phyloP scores from a whole-genome alignment of 2,329 filamentous ascomycete genomes.

The Ophiostoma triangulosporum region DNA sequence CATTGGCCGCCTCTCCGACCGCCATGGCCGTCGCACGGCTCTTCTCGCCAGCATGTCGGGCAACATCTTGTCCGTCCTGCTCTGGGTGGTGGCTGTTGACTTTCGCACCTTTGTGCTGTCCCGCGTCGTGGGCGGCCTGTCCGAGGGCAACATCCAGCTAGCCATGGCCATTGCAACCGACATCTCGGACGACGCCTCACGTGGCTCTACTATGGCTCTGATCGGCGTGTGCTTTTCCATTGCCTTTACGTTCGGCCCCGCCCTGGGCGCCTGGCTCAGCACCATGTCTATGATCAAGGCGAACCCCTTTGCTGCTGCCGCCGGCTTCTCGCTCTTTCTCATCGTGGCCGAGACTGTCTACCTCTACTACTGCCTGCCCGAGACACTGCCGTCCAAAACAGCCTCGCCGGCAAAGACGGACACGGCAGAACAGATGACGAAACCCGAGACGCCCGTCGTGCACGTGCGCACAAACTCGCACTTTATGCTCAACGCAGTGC shows the following conservation, averaged over 20 bases:
- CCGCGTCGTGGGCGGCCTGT: slow-evolving; percentile 79
- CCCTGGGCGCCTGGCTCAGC: slow-evolving; percentile 75
- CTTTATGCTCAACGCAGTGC: slow-evolving; percentile 65
- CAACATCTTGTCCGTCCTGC: slow-evolving; percentile 81
- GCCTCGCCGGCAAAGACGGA: slow-evolving; percentile 13
- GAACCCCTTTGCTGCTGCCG: slow-evolving; percentile 90
- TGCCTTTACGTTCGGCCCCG: slow-evolving; percentile 92
- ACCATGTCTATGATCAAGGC: slow-evolving; percentile 63
- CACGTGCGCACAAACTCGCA: slow-evolving; percentile 66
- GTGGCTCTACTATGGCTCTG: slow-evolving; percentile 87
- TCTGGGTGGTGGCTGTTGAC: slow-evolving; percentile 88
- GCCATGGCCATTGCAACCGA: slow-evolving; percentile 94
- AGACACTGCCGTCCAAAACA: slow-evolving; percentile 57
- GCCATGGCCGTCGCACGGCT: slow-evolving; percentile 73
- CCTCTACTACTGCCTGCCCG: slow-evolving; percentile 70
- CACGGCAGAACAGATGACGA: slow-evolving; percentile 56
- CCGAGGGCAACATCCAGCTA: slow-evolving; percentile 92
- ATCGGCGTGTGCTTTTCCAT: slow-evolving; percentile 95
- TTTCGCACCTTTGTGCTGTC: slow-evolving; percentile 95
- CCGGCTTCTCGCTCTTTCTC: slow-evolving; percentile 71
- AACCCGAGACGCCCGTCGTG: slow-evolving; percentile 11
- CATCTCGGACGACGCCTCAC: slow-evolving; percentile 72
- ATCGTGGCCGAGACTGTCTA: slow-evolving; percentile 82
- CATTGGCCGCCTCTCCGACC: slow-evolving; percentile 80
- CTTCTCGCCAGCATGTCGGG: slow-evolving; percentile 84